Conservation (phyloP, 257 asterid species). For the Solanum pinnatisectum region DNA sequence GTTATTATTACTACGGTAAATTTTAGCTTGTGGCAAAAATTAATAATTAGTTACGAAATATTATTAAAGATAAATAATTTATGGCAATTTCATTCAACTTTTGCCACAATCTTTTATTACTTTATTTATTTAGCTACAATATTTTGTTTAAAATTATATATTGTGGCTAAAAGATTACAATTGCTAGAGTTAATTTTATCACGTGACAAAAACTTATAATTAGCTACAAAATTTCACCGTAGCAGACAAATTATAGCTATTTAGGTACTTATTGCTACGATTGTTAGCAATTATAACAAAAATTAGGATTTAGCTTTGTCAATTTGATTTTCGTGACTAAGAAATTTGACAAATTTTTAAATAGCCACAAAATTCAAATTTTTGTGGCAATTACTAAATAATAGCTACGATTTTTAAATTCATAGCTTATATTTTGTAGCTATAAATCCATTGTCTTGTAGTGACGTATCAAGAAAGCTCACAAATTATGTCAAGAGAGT, state of each 20-base stretch:
- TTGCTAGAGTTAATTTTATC: not conserved
- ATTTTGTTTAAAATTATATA: not conserved
- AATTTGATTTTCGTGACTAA: not conserved
- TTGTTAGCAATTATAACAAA: not conserved
- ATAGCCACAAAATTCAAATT: no score
- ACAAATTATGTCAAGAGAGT: no score
- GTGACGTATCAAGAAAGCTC: not conserved
- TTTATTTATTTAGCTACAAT: not conserved
- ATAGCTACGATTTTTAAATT: no score
- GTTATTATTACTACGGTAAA: not conserved
- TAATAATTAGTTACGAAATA: no score
- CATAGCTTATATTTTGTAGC: not conserved
- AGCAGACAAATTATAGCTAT: not conserved
- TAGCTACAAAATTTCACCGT: no score
- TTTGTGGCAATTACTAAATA: no score
- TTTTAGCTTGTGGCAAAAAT: no score
- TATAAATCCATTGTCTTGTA: no score
- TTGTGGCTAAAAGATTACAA: not conserved
- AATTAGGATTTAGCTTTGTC: not conserved
- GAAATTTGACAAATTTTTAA: not conserved
- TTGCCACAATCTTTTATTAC: no score
- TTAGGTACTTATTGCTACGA: not conserved
- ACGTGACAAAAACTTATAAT: no score
- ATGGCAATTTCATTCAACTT: no score
- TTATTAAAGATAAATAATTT: no score